Evolutionary conservation across 208 protist species (phyloP), one percentile per base, ranked within the genome.

Genomic region (Wallacemonas sp.): DNA sequence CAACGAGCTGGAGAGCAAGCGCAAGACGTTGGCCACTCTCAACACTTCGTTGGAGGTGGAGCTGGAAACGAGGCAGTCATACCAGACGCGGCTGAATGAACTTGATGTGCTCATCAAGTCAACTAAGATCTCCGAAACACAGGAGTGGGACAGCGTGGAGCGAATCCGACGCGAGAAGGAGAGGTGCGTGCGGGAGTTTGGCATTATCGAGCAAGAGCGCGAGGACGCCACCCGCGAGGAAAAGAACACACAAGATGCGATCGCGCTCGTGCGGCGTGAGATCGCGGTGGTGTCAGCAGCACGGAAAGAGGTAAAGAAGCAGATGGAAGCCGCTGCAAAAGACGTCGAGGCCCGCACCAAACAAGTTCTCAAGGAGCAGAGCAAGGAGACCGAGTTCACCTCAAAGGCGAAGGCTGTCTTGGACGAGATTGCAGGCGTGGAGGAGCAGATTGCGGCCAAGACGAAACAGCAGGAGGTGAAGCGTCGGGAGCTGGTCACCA

Each of bases 301-400:
- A 46, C 74, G 69, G 24, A 79, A 72, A 44, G 72, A 39, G 66
- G 58, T 74, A 31, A 69, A 61, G 66, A 85, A 71, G 49, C 79
- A 93, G 56, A 75, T 93, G 11, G 82, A 85, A 17, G 79, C 72
- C 28, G 45, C 72, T 41, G 79, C 87, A 60, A 73, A 80, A 26
- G 83, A 91, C 41, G 70, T 96, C 3, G 93, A 96, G 56, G 69
- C 70, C 26, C 83, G 87, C 41, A 95, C 86, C 58, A 85, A 90
- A 62, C 68, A 81, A 54, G 85, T 97, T 24, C 77, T 98, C 2
- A 74, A 80, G 22, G 91, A 97, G 68, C 91, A 98, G 68, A 62
- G 55, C 30, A 79, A 84, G 66, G 89, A 95, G 65, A 86, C 93
- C 70, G 80, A 87, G 12, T 93, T 92, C 53, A 74, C 77, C 1